Evolutionary conservation across 2,329 filamentous ascomycete species (phyloP), one percentile per base, ranked within the genome.

Genomic region (Daldinia sp.): DNA sequence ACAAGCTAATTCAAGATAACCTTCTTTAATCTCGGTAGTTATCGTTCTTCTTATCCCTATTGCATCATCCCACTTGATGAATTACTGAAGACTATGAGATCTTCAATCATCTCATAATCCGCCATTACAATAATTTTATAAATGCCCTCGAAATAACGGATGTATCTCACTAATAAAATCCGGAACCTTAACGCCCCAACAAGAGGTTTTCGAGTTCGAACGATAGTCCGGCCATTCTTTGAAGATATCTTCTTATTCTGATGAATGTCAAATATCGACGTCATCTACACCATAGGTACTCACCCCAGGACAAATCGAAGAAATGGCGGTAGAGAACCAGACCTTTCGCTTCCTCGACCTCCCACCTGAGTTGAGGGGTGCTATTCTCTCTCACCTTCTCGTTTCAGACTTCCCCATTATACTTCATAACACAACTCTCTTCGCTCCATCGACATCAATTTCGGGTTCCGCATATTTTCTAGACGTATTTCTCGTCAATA

Each of bases 311-410:
- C 9, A 4, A 13, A 33, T 12, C 6, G 15, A 23, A 33, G n/a
- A 6, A 23, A 48, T 35, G 23, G 28, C 74, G 72, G 54, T 65
- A 20, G 26, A 58, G 6, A 53, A 13, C 7, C 44, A 62, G 0
- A 33, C 12, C 41, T 78, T 78, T 46, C 76, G 67, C 15, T 78
- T 78, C 56, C 74, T 78, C 37, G 75, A 77, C 35, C 74, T 78
- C 1, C 77, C 77, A 1, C 72, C 73, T 15, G 77, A 78, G 65
- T 59, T 78, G 13, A 72, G 77, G 46, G 57, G 51, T 28, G 69
- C 65, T 10, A 73, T 78, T 39, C 66, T 78, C 37, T 64, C 69
- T 9, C 61, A 77, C 20, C 58, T 77, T n/a, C 63, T 78, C 15
- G 67, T 77, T 28, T 72, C 70, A n/a, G 67, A 73, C 26, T 67